Percentiles rank a stretch among this genome's conserved stretches.
Conservation (phyloP, 2,329 filamentous ascomycete species). For the Calonectria pauciramosa region DNA sequence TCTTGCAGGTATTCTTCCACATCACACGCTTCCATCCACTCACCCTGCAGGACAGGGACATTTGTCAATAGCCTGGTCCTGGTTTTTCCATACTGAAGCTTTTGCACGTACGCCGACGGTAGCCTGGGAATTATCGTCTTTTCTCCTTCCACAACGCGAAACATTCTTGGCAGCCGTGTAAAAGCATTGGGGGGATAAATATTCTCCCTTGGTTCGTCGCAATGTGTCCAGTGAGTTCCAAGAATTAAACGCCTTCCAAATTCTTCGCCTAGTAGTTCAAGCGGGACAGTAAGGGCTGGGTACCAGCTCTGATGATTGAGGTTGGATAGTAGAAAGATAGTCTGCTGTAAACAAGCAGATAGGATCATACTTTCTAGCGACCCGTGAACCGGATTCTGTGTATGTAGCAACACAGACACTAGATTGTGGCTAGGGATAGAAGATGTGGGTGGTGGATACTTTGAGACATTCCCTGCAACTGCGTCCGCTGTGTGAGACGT, state of each 20-base stretch:
- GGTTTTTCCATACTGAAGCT: neutral
- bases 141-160: conserved; percentile 11
- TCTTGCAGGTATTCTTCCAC: conserved; percentile 30
- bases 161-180: conserved; percentile 2
- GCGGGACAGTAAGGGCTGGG: conserved; percentile 1
- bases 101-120: neutral
- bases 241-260: neutral
- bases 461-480: neutral
- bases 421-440: neutral
- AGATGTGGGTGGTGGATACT: no score
- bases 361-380: neutral
- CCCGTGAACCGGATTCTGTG: neutral
- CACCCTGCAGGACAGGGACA: conserved; percentile 5
- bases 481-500: neutral
- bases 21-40: conserved; percentile 23
- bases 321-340: neutral
- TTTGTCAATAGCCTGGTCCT: conserved; percentile 12
- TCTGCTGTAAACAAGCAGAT: conserved; percentile 5
- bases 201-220: neutral
- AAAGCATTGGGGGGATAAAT: neutral
- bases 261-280: conserved; percentile 8
- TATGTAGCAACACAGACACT: neutral
- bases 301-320: neutral
- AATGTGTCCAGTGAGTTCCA: neutral
- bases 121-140: neutral